phyloP scores from a whole-genome alignment of 768 basidiomycete genomes.

The Podaxis pistillaris region DNA sequence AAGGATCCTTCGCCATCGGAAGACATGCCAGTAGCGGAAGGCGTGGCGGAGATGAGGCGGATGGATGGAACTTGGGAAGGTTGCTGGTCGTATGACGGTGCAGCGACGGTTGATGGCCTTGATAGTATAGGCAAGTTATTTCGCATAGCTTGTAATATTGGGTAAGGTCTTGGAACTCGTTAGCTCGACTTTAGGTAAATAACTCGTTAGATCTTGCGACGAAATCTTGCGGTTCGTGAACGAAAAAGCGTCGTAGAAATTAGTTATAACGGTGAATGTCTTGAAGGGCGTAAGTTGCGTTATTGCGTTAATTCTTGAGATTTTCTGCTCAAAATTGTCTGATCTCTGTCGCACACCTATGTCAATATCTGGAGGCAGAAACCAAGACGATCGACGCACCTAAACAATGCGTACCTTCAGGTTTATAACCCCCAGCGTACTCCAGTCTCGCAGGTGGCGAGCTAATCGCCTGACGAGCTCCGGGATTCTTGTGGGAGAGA shows the following conservation, averaged over 20 bases:
- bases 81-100: slow-evolving; percentile 18
- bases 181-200: neutral
- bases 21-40: slow-evolving; percentile 46
- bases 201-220: slow-evolving; percentile 8
- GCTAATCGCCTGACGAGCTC: slow-evolving; percentile 3
- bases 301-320: slow-evolving; percentile 9
- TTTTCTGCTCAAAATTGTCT: neutral
- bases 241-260: slow-evolving; percentile 5
- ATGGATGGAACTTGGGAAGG: slow-evolving; percentile 53
- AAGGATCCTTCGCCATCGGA: slow-evolving; percentile 33
- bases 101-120: neutral
- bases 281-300: slow-evolving; percentile 6
- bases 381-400: neutral
- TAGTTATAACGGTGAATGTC: neutral
- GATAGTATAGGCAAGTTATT: neutral
- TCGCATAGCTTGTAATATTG: slow-evolving; percentile 1
- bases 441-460: slow-evolving; percentile 8
- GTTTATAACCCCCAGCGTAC: slow-evolving; percentile 1
- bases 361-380: neutral
- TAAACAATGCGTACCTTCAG: neutral
- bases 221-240: slow-evolving; percentile 10
- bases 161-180: slow-evolving; percentile 6
- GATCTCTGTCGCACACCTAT: neutral
- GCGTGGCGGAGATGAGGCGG: slow-evolving; percentile 66
- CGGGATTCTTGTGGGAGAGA: neutral